Conservation (phyloP, 768 basidiomycete species). For the Amanita subjunquillea region DNA sequence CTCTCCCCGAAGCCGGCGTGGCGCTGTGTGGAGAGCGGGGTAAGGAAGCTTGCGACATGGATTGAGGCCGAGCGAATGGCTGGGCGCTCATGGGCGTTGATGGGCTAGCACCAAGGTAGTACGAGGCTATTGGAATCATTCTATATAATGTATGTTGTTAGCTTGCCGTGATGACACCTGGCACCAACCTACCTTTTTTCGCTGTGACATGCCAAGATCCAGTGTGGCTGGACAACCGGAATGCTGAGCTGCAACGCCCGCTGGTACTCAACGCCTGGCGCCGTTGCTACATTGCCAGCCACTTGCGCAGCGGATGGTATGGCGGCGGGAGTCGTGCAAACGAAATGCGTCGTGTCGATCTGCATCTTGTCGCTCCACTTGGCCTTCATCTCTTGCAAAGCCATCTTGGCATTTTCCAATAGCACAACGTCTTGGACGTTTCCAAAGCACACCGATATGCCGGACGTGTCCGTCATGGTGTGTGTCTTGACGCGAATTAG, state of each 20-base stretch:
- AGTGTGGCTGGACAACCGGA: constrained; percentile 90
- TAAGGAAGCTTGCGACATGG: constrained; percentile 63
- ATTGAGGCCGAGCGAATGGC: constrained; percentile 48
- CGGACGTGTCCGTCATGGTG: constrained; percentile 91
- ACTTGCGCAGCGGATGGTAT: constrained; percentile 48
- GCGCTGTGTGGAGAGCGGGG: constrained; percentile 31
- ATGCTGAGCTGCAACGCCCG: constrained; percentile 91
- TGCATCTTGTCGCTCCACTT: constrained; percentile 90
- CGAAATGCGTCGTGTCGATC: constrained; percentile 97
- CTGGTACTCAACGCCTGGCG: constrained; percentile 85
- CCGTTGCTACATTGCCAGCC: constrained; percentile 38
- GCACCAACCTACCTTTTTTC: constrained; percentile 61
- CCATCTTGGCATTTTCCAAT: constrained; percentile 73
- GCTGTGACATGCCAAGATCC: constrained; percentile 83
- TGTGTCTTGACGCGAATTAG: constrained; percentile 79
- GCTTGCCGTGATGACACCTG: neutral
- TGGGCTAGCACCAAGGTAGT: constrained; percentile 68
- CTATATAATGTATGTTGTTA: constrained; percentile 23
- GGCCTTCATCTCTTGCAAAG: constrained; percentile 77
- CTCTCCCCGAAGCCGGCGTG: constrained; percentile 18
- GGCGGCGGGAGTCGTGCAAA: constrained; percentile 82
- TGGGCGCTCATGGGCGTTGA: constrained; percentile 30
- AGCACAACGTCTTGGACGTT: constrained; percentile 69
- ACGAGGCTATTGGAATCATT: constrained; percentile 79
- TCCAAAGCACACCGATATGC: constrained; percentile 92